Evolutionary conservation across 306 rosid genomes (phyloP), one percentile per base, ranked within the genome.

Genomic region (Sindora glabra): DNA sequence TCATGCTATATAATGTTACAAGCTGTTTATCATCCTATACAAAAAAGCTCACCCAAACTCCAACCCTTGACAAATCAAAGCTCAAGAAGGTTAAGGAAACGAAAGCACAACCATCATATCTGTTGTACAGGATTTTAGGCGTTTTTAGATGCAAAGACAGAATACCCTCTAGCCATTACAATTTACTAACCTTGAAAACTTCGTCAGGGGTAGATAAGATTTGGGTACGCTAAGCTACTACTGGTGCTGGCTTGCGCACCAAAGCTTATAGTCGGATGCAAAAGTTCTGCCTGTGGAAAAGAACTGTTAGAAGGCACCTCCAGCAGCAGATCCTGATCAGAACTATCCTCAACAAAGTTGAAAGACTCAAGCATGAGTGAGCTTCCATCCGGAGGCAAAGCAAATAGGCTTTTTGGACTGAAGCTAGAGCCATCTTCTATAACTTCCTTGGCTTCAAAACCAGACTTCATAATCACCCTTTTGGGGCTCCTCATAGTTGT

Each of bases 201-300:
- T 54, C 47, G 71, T 77, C 73, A 87, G 64, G 73, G 77, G 54
- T 62, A 77, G 61, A 45, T 27, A 47, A 69, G 48, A 63, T 79
- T 72, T 26, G 89, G 83, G 76, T 82, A 76, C 40, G 74, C 56
- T 19, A 86, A 84, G 80, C 84, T 84, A 75, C 95, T 86, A 59
- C 94, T 81, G 61, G 87, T 79, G 84, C 99, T 84, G 41, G 95
- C 85, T 73, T 82, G 91, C 57, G 85, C 85, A 55, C 78, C 89
- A 62, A 72, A 79, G 74, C 68, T 77, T 62, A 57, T 25, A 29
- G 77, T 49, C 30, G 94, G 94, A 41, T 49, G 80, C 50, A 89
- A 74, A 15, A 94, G 97, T 75, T 94, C 97, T 49, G 99, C 99
- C 70, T 86, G 84, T 3, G 95, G 91, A 51, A 89, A 94, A 26